These are phyloP conservation scores for Mycena rosella DNA, from an alignment of 768 basidiomycete genomes.

Conservation along the genomic window DNA sequence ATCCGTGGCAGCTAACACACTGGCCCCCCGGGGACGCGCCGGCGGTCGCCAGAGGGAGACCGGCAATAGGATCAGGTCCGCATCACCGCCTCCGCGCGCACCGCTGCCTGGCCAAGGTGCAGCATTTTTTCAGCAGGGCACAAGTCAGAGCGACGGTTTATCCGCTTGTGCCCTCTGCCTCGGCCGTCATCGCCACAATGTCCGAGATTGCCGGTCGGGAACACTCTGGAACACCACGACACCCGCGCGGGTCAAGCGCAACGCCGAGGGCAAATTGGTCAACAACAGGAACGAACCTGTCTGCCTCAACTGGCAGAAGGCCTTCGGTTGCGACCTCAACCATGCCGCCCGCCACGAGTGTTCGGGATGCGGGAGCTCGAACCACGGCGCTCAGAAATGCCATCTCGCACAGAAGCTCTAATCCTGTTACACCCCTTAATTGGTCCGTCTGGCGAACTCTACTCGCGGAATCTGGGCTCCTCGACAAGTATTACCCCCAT, in stretches of 20 bases:
- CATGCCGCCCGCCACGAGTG: constrained; percentile 39
- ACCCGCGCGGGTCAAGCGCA: not conserved
- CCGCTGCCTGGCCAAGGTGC: not conserved
- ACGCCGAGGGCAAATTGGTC: not conserved
- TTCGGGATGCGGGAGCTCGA: constrained; percentile 40
- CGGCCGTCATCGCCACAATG: constrained; percentile 9
- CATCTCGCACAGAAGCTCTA: constrained; percentile 40
- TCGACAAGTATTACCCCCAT: constrained; percentile 26
- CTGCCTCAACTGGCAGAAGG: constrained; percentile 1
- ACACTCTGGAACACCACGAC: constrained; percentile 1
- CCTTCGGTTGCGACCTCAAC: not conserved
- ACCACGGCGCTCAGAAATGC: constrained; percentile 44
- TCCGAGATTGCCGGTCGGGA: not conserved
- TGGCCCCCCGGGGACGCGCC: not conserved
- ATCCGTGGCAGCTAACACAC: not conserved
- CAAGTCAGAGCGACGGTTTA: constrained; percentile 1
- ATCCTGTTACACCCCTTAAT: constrained; percentile 36
- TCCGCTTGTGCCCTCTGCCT: constrained; percentile 20
- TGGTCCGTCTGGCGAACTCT: constrained; percentile 31
- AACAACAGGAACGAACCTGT: not conserved
- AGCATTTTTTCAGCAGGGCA: constrained; percentile 14
- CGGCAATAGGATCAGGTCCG: not conserved
- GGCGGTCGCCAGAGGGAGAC: not conserved
- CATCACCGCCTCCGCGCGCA: not conserved
- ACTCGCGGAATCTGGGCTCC: constrained; percentile 23